Base-by-base conservation (phyloP, 768 basidiomycete species). In the Agaricus sinodeliciosus region DNA sequence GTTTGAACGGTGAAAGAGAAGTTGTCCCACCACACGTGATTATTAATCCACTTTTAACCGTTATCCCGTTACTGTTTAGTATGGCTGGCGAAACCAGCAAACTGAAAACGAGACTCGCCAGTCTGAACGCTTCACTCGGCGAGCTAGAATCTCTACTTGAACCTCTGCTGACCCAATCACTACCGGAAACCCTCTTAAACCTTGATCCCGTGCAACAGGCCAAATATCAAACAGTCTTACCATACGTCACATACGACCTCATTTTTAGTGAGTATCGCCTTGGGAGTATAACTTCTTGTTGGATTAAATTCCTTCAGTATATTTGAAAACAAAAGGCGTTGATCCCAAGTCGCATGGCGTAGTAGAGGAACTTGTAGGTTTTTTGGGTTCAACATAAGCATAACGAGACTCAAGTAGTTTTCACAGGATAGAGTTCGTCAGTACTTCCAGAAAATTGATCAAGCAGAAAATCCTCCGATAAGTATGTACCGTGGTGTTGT, bases 211-310 rank as follows among this genome's bases (percentile, higher is more conserved):
- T 93, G 18, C 84, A 90, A 55, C 87, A 90, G 60, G 90, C 90
- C 22, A 90, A 91, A 65, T 67, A 92, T 2, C 87, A 93, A 57
- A 83, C 84, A 4, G 72, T 81, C 34, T 62, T 93, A 40, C 87
- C 89, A n/a, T 93, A 93, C 67, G 73, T 90, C 27, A 75, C 87
- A 3, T 90, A 93, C 62, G 90, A 92, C 65, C 76, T 94, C 9
- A 70, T 91, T n/a, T 91, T 90, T 69, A 84, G 91, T 91, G 57
- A 58, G 84, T 72, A 8, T 18, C n/a, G 7, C 1, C 35, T 11
- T 18, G n/a, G 11, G 43, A 9, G 9, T 4, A 15, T 18, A 35
- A 22, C 41, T 42, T 36, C 6, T 44, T 9, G 9, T 44, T 9
- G 9, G 43, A 46, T 54, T 52, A 49, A 51, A 54, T 11, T 52